Evolutionary conservation across 495 filamentous ascomycete genomes (phyloP), one percentile per base, ranked within the genome.

Genomic region (Filosporella fistucella): DNA sequence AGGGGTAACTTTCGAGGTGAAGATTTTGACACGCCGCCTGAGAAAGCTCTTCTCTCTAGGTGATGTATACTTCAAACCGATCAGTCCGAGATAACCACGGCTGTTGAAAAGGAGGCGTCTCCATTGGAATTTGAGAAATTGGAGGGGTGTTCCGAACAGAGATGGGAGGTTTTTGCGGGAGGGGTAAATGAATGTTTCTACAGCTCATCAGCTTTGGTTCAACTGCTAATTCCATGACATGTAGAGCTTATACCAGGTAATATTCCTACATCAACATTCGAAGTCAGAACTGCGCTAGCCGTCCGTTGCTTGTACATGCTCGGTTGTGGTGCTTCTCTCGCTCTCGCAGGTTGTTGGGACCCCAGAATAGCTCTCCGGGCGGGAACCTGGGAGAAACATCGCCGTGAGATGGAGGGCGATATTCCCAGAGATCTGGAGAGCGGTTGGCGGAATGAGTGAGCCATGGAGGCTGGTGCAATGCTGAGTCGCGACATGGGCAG

Each of bases 111-210:
- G 26, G 10, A 58, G 10, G 4, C 30, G 42, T 2, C 24, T 25
- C 30, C 40, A 57, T 25, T 78, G 74, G 41, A 83, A 55, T 14
- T 53, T 56, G 39, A 71, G 43, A 20, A 77, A 64, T 39, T 64
- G 60, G 41, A 54, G 49, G 21, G 75, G 78, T 6, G 63, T 50
- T 8, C 53, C 32, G 60, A 82, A 75, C 33, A 82, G 52, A 4
- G 77, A 77, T 9, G 81, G 79, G 53, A 74, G 63, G 42, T 80
- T 76, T 26, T 55, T 59, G 64, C 76, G 72, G 11, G 73, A 63
- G n/a, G 79, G 81, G 62, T 68, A 70, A 17, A 85, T 66, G 51
- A 81, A 82, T 4, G 81, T 84, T 14, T 59, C 72, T 76, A 29
- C n/a, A n/a, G n/a, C n/a, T n/a, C n/a, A n/a, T n/a, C n/a, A n/a